A percentile compares a stretch with the other conserved stretches of the same genome.
phyloP scores from a whole-genome alignment of 768 basidiomycete species.

The Amanita rubescens region DNA sequence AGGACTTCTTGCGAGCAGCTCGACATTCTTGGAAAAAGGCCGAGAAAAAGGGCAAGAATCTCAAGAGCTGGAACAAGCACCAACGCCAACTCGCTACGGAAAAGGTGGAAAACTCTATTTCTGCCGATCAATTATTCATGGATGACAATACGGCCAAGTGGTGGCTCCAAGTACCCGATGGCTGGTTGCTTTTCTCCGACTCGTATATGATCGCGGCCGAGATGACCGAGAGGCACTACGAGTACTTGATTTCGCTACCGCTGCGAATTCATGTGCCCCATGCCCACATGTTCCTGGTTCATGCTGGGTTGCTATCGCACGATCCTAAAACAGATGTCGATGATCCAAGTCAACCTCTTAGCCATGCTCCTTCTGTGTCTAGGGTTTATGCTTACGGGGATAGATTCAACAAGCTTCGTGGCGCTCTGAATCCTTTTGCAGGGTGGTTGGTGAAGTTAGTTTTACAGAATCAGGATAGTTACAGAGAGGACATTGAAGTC shows the following conservation, averaged over 20 bases:
- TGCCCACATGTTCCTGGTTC: conserved; percentile 71
- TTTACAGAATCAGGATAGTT: neutral
- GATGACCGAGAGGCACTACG: conserved; percentile 53
- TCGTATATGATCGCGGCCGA: conserved; percentile 71
- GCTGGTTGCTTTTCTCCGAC: conserved; percentile 67
- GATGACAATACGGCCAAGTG: conserved; percentile 25
- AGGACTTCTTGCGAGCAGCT: conserved; percentile 49
- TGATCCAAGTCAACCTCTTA: conserved; percentile 62
- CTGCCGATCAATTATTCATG: conserved; percentile 5
- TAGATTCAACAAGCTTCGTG: neutral
- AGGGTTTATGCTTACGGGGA: neutral
- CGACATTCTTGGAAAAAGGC: conserved; percentile 34
- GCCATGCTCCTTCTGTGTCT: conserved; percentile 42
- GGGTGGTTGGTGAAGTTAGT: neutral
- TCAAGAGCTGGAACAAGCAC: conserved; percentile 33
- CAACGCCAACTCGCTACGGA: conserved; percentile 21
- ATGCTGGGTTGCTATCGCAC: conserved; percentile 74
- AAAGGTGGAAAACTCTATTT: neutral
- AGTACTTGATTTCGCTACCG: conserved; percentile 73
- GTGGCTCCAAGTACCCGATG: conserved; percentile 49
- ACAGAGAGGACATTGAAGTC: neutral
- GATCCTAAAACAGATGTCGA: conserved; percentile 50
- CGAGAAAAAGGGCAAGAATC: conserved; percentile 25
- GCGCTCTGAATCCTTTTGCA: neutral
- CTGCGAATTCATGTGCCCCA: conserved; percentile 67